Evolutionary conservation across 2,329 filamentous ascomycete species (phyloP).

Genomic region (Diaporthe helianthi): DNA sequence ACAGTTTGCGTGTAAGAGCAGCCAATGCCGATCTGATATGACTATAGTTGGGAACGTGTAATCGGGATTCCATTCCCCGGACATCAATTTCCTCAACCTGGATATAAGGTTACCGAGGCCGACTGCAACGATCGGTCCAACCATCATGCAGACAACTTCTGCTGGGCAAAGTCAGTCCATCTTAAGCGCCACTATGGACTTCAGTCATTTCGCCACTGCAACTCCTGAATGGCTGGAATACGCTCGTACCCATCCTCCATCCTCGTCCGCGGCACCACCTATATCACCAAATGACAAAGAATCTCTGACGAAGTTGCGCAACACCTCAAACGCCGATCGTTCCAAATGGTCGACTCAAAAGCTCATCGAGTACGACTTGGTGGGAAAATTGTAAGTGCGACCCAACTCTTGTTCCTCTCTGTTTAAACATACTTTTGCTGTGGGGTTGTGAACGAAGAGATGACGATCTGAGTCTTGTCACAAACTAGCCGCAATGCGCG

Average conservation of each 20-base stretch:
- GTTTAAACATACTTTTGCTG: neutral
- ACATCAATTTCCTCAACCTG: neutral
- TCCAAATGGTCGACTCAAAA: neutral
- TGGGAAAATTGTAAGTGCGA: neutral
- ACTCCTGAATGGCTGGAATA: slow-evolving; percentile 4
- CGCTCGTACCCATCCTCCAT: neutral
- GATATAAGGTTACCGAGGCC: neutral
- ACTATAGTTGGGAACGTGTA: too few relatives aligned
- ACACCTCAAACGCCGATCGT: neutral
- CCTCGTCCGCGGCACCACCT: neutral
- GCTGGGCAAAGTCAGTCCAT: too few relatives aligned
- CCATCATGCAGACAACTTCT: too few relatives aligned
- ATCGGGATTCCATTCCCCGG: neutral
- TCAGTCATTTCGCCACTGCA: neutral
- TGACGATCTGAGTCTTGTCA: too few relatives aligned
- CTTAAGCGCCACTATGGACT: neutral
- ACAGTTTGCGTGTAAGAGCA: too few relatives aligned
- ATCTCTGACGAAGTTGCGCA: neutral
- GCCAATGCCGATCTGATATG: too few relatives aligned
- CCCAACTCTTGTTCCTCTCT: neutral
- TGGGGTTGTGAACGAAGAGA: neutral
- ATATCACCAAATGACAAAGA: neutral
- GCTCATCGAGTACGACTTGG: neutral
- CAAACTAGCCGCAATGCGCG: too few relatives aligned
- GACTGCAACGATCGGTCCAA: neutral